phyloP scores from a whole-genome alignment of 805 yeast species.

The Spathaspora hagerdaliae region DNA sequence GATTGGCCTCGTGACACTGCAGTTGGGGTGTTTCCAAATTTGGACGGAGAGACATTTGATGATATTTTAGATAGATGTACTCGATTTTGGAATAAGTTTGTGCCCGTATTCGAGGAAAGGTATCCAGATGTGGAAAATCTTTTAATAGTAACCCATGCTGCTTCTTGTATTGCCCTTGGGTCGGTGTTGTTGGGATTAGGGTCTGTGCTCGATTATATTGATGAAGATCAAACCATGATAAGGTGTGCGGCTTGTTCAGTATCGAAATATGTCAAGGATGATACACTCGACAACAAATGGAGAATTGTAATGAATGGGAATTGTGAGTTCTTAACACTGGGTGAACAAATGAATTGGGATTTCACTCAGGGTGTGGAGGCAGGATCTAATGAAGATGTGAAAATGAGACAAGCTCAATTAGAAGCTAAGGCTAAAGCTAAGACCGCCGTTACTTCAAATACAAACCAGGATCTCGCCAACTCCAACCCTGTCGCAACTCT shows the following conservation, averaged over 20 bases:
- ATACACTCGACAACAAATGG: constrained; percentile 46
- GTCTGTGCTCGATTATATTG: constrained; percentile 50
- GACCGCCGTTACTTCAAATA: constrained; percentile 64
- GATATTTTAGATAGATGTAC: constrained; percentile 64
- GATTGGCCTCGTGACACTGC: constrained; percentile 46
- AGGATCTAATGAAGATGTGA: constrained; percentile 84
- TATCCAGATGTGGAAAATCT: constrained; percentile 62
- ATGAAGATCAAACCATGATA: constrained; percentile 33
- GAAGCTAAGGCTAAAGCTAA: not conserved
- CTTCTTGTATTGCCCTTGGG: constrained; percentile 85
- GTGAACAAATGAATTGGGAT: constrained; percentile 94
- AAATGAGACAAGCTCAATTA: constrained; percentile 35
- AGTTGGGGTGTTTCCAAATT: constrained; percentile 57
- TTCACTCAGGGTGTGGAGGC: constrained; percentile 77
- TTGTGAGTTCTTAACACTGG: constrained; percentile 63
- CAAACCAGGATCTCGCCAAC: constrained; percentile 28
- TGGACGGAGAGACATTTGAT: constrained; percentile 68
- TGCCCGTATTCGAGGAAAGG: constrained; percentile 52
- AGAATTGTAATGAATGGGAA: constrained; percentile 63
- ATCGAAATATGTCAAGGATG: constrained; percentile 47
- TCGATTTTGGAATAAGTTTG: constrained; percentile 50
- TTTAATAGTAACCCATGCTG: constrained; percentile 87
- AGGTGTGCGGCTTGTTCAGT: constrained; percentile 85
- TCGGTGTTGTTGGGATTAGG: constrained; percentile 59
- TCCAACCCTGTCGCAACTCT: constrained; percentile 1